Percentiles rank a stretch among this genome's conserved stretches.
phyloP scores from a whole-genome alignment of 2,329 filamentous ascomycete genomes.

The Hypoxylon rubiginosum region DNA sequence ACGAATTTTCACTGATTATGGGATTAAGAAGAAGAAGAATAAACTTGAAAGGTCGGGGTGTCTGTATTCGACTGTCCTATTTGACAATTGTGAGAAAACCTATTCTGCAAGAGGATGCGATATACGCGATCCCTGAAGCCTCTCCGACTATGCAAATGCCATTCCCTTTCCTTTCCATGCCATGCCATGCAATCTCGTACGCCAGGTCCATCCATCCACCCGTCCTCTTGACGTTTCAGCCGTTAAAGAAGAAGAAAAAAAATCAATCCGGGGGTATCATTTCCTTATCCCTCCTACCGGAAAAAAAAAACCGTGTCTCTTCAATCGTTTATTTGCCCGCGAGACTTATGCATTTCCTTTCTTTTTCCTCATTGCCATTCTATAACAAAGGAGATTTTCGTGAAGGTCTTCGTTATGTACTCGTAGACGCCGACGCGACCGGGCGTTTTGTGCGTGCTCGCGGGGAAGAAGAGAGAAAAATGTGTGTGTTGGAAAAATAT shows the following conservation, averaged over 20 bases:
- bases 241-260: background rate
- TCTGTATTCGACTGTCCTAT: background rate
- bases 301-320: background rate
- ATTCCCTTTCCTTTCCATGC: background rate
- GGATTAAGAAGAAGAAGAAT: background rate
- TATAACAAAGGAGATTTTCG: slow-evolving; percentile 1
- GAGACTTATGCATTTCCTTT: background rate
- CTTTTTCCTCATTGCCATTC: slow-evolving; percentile 9
- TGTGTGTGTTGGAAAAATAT: slow-evolving; percentile 11
- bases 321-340: background rate
- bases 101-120: background rate
- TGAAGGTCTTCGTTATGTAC: slow-evolving; percentile 2
- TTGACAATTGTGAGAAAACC: background rate
- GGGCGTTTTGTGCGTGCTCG: slow-evolving; percentile 8
- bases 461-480: background rate
- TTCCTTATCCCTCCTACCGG: background rate
- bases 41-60: background rate
- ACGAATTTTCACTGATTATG: background rate
- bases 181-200: background rate
- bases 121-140: background rate
- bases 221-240: background rate
- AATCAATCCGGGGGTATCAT: background rate
- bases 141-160: background rate
- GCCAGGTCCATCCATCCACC: background rate
- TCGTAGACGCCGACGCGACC: slow-evolving; percentile 4